Evolutionary conservation across 495 filamentous ascomycete genomes (phyloP).

Genomic region (Aspergillus egyptiacus): DNA sequence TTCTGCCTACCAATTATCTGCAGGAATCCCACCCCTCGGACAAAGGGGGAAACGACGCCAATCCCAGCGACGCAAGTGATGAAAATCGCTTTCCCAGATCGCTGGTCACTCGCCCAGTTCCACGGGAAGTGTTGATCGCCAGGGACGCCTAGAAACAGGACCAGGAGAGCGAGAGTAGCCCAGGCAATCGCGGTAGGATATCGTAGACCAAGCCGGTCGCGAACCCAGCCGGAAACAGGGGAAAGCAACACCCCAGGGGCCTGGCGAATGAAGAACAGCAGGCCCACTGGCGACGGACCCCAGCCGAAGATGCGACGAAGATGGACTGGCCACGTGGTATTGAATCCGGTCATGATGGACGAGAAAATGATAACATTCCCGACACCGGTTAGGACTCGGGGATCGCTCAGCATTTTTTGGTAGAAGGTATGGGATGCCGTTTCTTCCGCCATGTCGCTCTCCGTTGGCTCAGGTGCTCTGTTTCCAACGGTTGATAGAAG

Average conservation of each 20-base stretch:
- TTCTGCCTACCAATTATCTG: neutral
- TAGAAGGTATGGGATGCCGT: conserved; percentile 23
- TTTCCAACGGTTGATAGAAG: no score
- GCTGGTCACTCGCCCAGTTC: conserved; percentile 1
- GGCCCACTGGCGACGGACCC: conserved; percentile 23
- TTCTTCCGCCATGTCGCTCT: no score
- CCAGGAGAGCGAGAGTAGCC: conserved; percentile 7
- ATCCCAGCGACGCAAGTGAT: conserved; percentile 14
- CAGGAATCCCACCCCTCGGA: neutral
- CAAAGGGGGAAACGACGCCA: conserved; percentile 10
- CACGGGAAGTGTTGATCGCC: conserved; percentile 19
- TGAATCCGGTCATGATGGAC: conserved; percentile 23
- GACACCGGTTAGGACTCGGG: conserved; percentile 20
- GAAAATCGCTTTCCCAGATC: conserved; percentile 19
- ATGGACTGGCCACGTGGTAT: conserved; percentile 29
- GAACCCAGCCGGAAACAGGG: conserved; percentile 23
- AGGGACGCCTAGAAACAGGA: conserved; percentile 18
- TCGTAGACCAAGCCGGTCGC: conserved; percentile 24
- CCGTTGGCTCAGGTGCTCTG: no score
- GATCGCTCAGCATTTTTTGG: conserved; percentile 16
- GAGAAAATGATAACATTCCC: conserved; percentile 19
- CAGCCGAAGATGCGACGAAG: conserved; percentile 27
- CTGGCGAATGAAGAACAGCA: conserved; percentile 28
- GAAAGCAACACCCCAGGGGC: conserved; percentile 23
- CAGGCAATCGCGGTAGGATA: conserved; percentile 22